phyloP scores from a whole-genome alignment of 192 early-diverging fungal genomes.

The Umbelopsis vinacea region DNA sequence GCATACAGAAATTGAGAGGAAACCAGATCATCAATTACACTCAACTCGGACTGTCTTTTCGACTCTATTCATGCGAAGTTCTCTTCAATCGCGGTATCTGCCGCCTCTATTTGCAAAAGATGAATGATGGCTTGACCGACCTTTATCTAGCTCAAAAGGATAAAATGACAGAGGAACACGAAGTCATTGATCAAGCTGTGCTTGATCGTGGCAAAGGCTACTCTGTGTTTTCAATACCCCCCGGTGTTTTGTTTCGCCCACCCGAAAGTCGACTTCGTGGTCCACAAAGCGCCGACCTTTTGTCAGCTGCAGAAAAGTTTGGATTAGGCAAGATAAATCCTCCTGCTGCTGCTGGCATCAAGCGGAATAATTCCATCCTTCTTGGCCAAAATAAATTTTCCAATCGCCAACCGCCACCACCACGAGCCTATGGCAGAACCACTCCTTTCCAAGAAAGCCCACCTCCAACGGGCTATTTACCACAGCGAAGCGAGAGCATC shows the following conservation, averaged over 20 bases:
- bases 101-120: conserved; percentile 72
- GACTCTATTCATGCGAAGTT: conserved; percentile 85
- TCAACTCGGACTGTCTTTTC: conserved; percentile 88
- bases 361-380: conserved; percentile 38
- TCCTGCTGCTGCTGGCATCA: conserved; percentile 10
- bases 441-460: conserved; percentile 4
- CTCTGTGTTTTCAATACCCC: conserved; percentile 74
- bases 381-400: neutral
- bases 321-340: conserved; percentile 13
- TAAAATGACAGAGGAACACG: conserved; percentile 63
- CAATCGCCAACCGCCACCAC: neutral
- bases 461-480: neutral
- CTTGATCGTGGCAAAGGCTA: conserved; percentile 53
- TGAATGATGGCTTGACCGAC: conserved; percentile 67
- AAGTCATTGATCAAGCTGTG: conserved; percentile 65
- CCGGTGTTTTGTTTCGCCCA: conserved; percentile 78
- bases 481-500: conserved; percentile 10
- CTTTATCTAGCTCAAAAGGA: conserved; percentile 64
- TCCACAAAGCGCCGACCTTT: conserved; percentile 13
- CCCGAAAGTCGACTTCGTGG: conserved; percentile 70
- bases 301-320: conserved; percentile 13
- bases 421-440: neutral
- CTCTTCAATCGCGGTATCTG: conserved; percentile 87
- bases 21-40: conserved; percentile 91
- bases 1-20: conserved; percentile 66